phyloP scores from a whole-genome alignment of 2,329 filamentous ascomycete species.

The Neodidymelliopsis sp. region DNA sequence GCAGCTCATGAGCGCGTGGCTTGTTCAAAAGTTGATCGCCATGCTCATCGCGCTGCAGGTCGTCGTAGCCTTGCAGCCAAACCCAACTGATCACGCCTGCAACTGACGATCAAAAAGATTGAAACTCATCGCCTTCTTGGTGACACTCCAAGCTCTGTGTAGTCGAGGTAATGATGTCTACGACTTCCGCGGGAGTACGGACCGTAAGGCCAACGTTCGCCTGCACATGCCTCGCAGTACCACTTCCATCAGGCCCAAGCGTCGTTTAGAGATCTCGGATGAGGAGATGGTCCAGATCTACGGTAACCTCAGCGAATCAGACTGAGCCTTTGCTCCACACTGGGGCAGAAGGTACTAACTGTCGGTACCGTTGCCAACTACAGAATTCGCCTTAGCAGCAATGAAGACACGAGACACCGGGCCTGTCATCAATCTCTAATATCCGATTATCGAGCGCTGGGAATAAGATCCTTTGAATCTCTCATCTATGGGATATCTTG shows the following conservation, averaged over 20 bases:
- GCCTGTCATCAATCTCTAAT: no score
- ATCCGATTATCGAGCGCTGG: no score
- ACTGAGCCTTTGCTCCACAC: neutral
- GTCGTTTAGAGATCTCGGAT: constrained; percentile 16
- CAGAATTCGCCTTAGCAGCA: no score
- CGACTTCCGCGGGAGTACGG: constrained; percentile 20
- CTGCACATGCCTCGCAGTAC: neutral
- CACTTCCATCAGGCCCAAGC: constrained; percentile 6
- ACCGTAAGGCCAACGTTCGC: constrained; percentile 15
- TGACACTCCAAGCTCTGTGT: neutral
- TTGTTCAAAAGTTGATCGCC: constrained; percentile 6
- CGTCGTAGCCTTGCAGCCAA: constrained; percentile 2
- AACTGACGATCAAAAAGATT: constrained; percentile 11
- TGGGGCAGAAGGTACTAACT: neutral
- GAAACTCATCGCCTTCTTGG: neutral
- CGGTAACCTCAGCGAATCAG: constrained; percentile 2
- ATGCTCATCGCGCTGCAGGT: constrained; percentile 6
- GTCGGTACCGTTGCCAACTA: no score
- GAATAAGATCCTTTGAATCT: no score
- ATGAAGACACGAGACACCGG: no score
- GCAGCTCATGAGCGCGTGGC: constrained; percentile 24
- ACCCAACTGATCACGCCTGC: neutral
- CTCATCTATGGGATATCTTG: no score
- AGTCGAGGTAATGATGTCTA: constrained; percentile 13
- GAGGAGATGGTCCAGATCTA: constrained; percentile 19